These are phyloP conservation scores for Solanum sparsipilum DNA, from an alignment of 257 asterid species.

Conservation along the genomic window DNA sequence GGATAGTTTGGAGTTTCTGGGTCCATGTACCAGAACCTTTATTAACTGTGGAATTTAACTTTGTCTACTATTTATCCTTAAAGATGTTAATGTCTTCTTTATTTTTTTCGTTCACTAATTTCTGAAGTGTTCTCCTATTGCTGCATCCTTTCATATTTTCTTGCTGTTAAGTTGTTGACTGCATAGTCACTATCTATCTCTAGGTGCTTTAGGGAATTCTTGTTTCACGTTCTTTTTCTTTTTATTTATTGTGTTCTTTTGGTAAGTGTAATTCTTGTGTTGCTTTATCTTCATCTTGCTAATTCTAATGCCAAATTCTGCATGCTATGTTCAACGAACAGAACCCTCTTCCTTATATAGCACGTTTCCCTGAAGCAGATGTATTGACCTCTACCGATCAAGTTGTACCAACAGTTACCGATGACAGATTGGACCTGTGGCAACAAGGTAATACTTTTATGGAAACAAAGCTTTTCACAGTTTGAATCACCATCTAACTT, in stretches of 20 bases:
- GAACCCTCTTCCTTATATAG: constrained; percentile 95
- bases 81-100: neutral
- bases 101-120: neutral
- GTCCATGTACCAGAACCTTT: neutral
- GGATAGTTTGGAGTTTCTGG: neutral
- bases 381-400: constrained; percentile 92
- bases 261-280: neutral
- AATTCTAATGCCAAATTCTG: neutral
- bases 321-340: constrained; percentile 32
- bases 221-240: neutral
- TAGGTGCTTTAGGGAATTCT: neutral
- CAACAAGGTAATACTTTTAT: constrained; percentile 47
- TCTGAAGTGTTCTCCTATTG: neutral
- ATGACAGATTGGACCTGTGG: constrained; percentile 92
- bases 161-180: neutral
- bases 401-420: constrained; percentile 81
- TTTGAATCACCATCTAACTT: neutral
- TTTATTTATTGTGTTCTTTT: neutral
- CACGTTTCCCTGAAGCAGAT: constrained; percentile 97
- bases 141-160: neutral
- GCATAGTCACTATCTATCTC: neutral
- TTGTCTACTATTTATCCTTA: neutral
- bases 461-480: constrained; percentile 7
- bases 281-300: neutral
- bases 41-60: neutral